A percentile compares a stretch with the other conserved stretches of the same genome.
phyloP scores from a whole-genome alignment of 306 rosid genomes.

The Myrica gale region DNA sequence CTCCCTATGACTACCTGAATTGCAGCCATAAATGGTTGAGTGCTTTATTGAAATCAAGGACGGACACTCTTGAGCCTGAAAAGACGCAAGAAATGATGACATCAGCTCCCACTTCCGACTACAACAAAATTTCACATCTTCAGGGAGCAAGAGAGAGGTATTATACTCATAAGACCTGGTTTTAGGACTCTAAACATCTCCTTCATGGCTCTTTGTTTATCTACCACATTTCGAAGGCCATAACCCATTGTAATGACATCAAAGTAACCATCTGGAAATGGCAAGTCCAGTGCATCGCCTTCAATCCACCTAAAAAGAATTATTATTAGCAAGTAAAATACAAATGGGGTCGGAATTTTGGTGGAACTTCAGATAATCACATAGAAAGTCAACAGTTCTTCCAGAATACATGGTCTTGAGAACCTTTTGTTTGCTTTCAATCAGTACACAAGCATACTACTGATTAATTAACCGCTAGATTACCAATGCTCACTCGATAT shows the following conservation, averaged over 20 bases:
- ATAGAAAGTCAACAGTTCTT: background rate
- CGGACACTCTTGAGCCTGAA: conserved; percentile 64
- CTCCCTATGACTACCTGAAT: conserved; percentile 48
- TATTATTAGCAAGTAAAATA: background rate
- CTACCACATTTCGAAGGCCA: conserved; percentile 83
- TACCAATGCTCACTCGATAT: conserved; percentile 76
- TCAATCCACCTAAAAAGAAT: conserved; percentile 70
- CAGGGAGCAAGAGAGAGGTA: conserved; percentile 11
- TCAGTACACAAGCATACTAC: background rate
- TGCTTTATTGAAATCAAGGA: conserved; percentile 85
- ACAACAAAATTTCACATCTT: conserved; percentile 7
- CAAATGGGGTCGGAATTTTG: background rate
- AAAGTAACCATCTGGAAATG: conserved; percentile 62
- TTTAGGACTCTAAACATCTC: conserved; percentile 74
- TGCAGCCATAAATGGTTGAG: conserved; percentile 43
- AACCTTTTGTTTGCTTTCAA: background rate
- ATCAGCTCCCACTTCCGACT: conserved; percentile 11
- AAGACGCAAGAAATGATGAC: conserved; percentile 16
- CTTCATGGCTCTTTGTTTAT: conserved; percentile 62
- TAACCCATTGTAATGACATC: conserved; percentile 92
- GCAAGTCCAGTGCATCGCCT: conserved; percentile 91
- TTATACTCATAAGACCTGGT: conserved; percentile 44
- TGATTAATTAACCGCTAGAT: conserved; percentile 28
- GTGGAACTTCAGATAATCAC: background rate
- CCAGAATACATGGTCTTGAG: background rate